Percentiles rank a stretch among this genome's conserved stretches.
These are phyloP conservation scores for Wickerhamiella occidentalis DNA, from an alignment of 805 yeast genomes.

Conservation along the genomic window DNA sequence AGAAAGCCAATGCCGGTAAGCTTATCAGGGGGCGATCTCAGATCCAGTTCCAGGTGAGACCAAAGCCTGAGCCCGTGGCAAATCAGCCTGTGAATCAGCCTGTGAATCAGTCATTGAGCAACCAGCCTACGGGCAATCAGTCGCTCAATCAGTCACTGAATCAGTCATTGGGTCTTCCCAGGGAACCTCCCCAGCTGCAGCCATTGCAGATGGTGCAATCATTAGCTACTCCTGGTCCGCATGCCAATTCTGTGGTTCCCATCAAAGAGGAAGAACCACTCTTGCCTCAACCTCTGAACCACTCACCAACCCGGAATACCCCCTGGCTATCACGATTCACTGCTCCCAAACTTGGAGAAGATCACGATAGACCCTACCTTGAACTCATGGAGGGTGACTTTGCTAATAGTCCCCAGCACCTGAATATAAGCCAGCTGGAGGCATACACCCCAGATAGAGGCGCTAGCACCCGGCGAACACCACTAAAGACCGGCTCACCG, in stretches of 20 bases:
- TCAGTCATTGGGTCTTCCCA: too few species aligned
- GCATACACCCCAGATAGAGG: slow-evolving; percentile 58
- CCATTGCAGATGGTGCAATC: slow-evolving; percentile 14
- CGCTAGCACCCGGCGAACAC: slow-evolving; percentile 10
- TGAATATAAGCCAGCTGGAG: slow-evolving; percentile 37
- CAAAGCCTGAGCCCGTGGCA: neutral
- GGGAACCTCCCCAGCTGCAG: slow-evolving; percentile 12
- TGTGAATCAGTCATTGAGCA: too few species aligned
- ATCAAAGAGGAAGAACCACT: slow-evolving; percentile 10
- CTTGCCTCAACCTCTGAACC: slow-evolving; percentile 9
- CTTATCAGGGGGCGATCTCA: slow-evolving; percentile 16
- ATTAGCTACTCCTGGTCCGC: neutral
- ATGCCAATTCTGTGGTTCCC: neutral
- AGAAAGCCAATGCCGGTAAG: slow-evolving; percentile 44
- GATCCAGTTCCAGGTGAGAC: slow-evolving; percentile 5
- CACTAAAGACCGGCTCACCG: slow-evolving; percentile 42
- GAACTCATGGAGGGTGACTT: slow-evolving; percentile 12
- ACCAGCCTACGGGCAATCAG: too few species aligned
- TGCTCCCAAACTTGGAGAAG: slow-evolving; percentile 7
- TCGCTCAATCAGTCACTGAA: too few species aligned
- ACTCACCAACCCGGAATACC: slow-evolving; percentile 9
- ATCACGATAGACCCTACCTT: slow-evolving; percentile 11
- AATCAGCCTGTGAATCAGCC: too few species aligned
- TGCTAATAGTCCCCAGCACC: slow-evolving; percentile 9
- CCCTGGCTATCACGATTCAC: slow-evolving; percentile 8